phyloP scores from a whole-genome alignment of 2,329 filamentous ascomycete species.

The Nigrospora oryzae region DNA sequence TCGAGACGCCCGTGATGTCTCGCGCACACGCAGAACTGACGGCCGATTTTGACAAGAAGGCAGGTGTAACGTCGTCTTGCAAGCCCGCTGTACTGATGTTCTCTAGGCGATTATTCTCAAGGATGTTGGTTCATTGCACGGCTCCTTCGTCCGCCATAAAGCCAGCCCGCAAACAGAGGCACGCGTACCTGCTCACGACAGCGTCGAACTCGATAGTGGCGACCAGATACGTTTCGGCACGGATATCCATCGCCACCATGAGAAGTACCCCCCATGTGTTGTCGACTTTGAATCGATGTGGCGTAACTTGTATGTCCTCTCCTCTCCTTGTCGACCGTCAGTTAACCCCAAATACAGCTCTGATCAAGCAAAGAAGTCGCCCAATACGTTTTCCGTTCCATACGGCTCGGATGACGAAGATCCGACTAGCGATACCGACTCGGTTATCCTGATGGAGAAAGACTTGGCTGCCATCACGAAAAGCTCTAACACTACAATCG shows the following conservation, averaged over 20 bases:
- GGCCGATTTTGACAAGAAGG: constrained; percentile 34
- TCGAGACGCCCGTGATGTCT: constrained; percentile 66
- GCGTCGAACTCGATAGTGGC: constrained; percentile 18
- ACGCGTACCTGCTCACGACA: constrained; percentile 10
- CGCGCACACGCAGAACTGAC: constrained; percentile 53
- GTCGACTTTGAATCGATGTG: constrained; percentile 22
- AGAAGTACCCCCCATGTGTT: constrained; percentile 28
- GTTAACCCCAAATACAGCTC: too few relatives aligned
- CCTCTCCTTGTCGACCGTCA: too few relatives aligned
- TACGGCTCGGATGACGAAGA: not conserved
- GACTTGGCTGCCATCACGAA: not conserved
- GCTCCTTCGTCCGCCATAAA: constrained; percentile 35
- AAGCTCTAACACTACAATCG: not conserved
- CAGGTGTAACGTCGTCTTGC: constrained; percentile 16
- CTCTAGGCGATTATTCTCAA: constrained; percentile 33
- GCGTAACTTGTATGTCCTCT: constrained; percentile 6
- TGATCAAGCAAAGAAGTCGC: too few relatives aligned
- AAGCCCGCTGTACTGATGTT: constrained; percentile 7
- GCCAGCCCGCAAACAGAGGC: constrained; percentile 10
- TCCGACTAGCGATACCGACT: not conserved
- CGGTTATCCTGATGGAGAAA: not conserved
- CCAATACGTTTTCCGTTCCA: too few relatives aligned
- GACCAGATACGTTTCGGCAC: constrained; percentile 30
- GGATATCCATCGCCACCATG: constrained; percentile 25
- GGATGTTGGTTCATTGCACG: constrained; percentile 43